A percentile compares a stretch with the other conserved stretches of the same genome.
These are phyloP conservation scores for Oryza glumipatula DNA, from an alignment of 176 grass and related monocot species.

Conservation along the genomic window DNA sequence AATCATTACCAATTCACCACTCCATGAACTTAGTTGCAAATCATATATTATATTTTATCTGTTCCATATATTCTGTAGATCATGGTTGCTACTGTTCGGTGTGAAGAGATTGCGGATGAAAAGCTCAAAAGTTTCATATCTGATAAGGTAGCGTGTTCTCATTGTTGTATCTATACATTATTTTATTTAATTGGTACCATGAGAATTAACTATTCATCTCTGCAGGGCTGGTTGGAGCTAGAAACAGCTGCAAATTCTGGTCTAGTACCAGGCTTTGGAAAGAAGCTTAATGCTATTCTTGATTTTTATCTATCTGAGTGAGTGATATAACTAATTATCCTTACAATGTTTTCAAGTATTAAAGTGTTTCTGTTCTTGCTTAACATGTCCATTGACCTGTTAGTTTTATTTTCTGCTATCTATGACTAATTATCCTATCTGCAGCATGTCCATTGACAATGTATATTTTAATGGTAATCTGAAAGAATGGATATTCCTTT, in stretches of 20 bases:
- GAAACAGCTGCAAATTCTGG: conserved; percentile 62
- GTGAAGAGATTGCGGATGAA: conserved; percentile 92
- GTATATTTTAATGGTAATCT: no score
- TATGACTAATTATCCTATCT: not conserved
- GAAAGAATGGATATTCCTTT: no score
- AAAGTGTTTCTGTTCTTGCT: conserved; percentile 9
- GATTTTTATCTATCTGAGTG: conserved; percentile 80
- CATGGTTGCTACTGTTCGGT: conserved; percentile 97
- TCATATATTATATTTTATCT: conserved; percentile 25
- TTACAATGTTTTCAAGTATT: not conserved
- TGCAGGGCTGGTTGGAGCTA: conserved; percentile 85
- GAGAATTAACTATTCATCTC: not conserved
- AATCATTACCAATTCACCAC: not conserved
- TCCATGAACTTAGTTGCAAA: not conserved
- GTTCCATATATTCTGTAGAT: conserved; percentile 55
- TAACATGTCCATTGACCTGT: conserved; percentile 6
- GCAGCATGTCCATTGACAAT: not conserved
- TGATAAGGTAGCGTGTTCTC: conserved; percentile 71
- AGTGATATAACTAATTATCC: conserved; percentile 40
- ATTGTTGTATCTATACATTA: conserved; percentile 29
- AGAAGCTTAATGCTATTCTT: conserved; percentile 64
- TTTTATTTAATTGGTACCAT: conserved; percentile 22
- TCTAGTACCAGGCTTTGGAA: conserved; percentile 63
- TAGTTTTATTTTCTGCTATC: conserved; percentile 17
- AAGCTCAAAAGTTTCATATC: conserved; percentile 63